These are phyloP conservation scores for Sporothrix pseudoabietina DNA, from an alignment of 2,329 filamentous ascomycete species.

Conservation along the genomic window DNA sequence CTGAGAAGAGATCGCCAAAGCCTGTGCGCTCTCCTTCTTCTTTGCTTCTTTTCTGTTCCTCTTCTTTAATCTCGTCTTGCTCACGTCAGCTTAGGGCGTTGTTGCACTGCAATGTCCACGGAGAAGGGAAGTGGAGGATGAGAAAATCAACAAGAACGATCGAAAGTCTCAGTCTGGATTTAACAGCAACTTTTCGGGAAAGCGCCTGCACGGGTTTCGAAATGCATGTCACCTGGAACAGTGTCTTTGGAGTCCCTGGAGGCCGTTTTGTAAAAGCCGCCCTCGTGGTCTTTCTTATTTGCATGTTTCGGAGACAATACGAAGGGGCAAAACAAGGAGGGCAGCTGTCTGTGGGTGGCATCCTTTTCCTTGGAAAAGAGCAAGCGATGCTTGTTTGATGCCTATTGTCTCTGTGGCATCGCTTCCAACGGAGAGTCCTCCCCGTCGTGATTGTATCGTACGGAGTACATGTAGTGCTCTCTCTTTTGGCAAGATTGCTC, in stretches of 20 bases:
- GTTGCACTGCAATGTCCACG: background rate
- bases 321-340: background rate
- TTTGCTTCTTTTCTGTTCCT: background rate
- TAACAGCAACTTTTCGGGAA: background rate
- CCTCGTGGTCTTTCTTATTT: background rate
- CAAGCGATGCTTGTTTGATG: background rate
- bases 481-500: background rate
- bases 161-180: background rate
- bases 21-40: background rate
- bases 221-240: slow-evolving; percentile 1
- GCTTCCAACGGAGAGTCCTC: background rate
- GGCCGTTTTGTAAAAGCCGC: background rate
- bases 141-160: background rate
- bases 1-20: background rate
- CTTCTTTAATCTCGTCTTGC: background rate
- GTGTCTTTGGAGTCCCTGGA: background rate
- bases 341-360: background rate
- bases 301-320: background rate
- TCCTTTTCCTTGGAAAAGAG: slow-evolving; percentile 9
- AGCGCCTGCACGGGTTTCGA: background rate
- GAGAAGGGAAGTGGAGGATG: background rate
- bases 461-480: background rate
- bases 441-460: background rate
- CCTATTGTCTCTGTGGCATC: background rate
- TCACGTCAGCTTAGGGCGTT: background rate